Evolutionary conservation across 768 basidiomycete genomes (phyloP).

Genomic region (Leccinum pellstonianum): DNA sequence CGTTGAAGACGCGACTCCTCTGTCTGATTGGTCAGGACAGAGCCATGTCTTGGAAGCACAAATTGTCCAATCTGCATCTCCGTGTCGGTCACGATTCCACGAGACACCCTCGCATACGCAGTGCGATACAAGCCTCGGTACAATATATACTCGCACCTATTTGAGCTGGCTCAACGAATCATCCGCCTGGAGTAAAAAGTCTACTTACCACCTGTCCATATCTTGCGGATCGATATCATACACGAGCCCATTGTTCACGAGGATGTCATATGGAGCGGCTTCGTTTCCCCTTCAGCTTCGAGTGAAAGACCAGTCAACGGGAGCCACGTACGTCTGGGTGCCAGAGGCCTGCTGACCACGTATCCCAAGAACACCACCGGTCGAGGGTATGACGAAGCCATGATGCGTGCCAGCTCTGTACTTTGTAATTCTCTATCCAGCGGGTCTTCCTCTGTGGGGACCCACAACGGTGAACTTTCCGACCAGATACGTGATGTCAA

Average conservation of each 20-base stretch:
- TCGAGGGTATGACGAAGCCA: conserved; percentile 63
- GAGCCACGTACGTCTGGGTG: conserved; percentile 52
- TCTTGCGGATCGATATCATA: conserved; percentile 80
- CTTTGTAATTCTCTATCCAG: conserved; percentile 88
- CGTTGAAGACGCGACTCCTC: conserved; percentile 65
- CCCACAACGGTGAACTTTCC: neutral
- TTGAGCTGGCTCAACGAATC: neutral
- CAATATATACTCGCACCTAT: conserved; percentile 88
- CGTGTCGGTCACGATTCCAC: conserved; percentile 85
- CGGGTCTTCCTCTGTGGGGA: conserved; percentile 71
- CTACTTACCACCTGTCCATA: conserved; percentile 61
- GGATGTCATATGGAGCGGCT: conserved; percentile 76
- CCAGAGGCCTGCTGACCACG: conserved; percentile 70
- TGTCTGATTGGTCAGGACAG: conserved; percentile 54
- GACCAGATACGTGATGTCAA: neutral
- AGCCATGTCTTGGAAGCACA: conserved; percentile 61
- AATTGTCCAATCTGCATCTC: conserved; percentile 90
- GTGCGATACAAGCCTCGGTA: conserved; percentile 80
- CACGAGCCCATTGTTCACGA: conserved; percentile 74
- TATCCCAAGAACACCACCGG: conserved; percentile 84
- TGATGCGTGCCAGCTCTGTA: conserved; percentile 74
- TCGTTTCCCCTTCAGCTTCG: conserved; percentile 11
- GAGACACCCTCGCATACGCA: conserved; percentile 78
- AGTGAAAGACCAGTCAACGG: neutral
- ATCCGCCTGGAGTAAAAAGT: neutral